Base-by-base conservation (phyloP, 495 filamentous ascomycete genomes). In the Aspergillus nidulans region DNA sequence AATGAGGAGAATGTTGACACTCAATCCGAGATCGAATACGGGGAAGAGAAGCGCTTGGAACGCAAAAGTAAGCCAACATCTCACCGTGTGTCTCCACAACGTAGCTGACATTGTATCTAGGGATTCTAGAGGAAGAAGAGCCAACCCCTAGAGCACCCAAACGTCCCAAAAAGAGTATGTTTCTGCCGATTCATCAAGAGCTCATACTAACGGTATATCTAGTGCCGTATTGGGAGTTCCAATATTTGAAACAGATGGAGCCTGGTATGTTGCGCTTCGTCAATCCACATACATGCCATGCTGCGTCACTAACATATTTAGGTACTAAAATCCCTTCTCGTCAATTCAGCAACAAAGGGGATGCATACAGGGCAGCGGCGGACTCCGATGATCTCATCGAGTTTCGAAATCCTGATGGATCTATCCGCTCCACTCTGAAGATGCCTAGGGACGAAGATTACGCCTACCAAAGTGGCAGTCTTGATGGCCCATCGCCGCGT, bases 1-100 rank as follows among this genome's bases (percentile, higher is more conserved):
- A 85, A 81, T 7, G 68, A 77, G 24, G 94, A 98, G 71, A 97
- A 98, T 62, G 82, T 92, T n/a, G 94, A 98, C 66, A 86, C 92
- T 0, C 77, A 80, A 13, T 88, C 89, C 40, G 94, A 98, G 69
- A 75, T 87, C 44, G 85, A 87, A 8, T 98, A 92, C 71, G 94
- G 95, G 39, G 85, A 86, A 54, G 76, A 82, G 51, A 97, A 97
- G 74, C 83, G 88, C 65, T 78, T 83, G 42, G 91, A 95, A 67
- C 80, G 94, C 45, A 90, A 90, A 61, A 86, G 90, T 77, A 67
- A 66, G 70, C 70, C 46, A 36, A n/a, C n/a, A 3, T 45, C n/a
- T 25, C n/a, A 12, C 15, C 23, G 4, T 24, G 23, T 26, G 5
- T 39, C 15, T 9, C n/a, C n/a, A 23, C 16, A 25, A 10, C n/a